Evolutionary conservation across 441 rosid species (phyloP), one percentile per base, ranked within the genome.

Genomic region (Populus hybrid): DNA sequence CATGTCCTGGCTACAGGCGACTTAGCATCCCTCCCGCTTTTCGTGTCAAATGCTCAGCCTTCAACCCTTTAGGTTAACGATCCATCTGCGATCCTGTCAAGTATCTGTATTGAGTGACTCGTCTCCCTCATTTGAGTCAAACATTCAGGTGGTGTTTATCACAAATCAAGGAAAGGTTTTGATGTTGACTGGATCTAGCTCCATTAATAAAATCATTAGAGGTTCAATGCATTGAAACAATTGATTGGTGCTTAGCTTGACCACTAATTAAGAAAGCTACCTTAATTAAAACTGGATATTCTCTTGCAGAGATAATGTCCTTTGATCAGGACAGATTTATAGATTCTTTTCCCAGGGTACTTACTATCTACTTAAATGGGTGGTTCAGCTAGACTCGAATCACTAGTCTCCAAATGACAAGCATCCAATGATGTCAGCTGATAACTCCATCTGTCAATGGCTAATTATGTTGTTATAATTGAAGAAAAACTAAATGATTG

Each of bases 291-390:
- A 61, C 65, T 7, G 2, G 24, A 57, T 19, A 57, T 57, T 3
- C 23, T 21, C 26, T 3, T 61, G 26, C 65, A 61, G 3, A 61
- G 65, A 42, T 35, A 26, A 72, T 6, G 68, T 68, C 46, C 26
- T 50, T 34, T 7, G 63, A 78, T 61, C 16, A 18, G 18, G 72
- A 79, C 74, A 69, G 74, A 76, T 46, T 42, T 30, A 19, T 53
- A 6, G 30, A 28, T 1, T 28, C 30, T 28, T 28, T 28, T 28
- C 30, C 30, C 30, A 28, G 30, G 30, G 30, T 28, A 28, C 30
- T 28, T 28, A 28, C 30, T 28, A 28, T 28, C 30, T 28, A 28
- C 30, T 28, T 28, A 28, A 28, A 28, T 1, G 65, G 26, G 65
- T 8, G 65, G 65, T 21, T 50, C 24, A 8, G 3, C 24, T 1